Evolutionary conservation across 75 land plant genomes (phyloP), one percentile per base, ranked within the genome.

Genomic region (Pinus taeda): DNA sequence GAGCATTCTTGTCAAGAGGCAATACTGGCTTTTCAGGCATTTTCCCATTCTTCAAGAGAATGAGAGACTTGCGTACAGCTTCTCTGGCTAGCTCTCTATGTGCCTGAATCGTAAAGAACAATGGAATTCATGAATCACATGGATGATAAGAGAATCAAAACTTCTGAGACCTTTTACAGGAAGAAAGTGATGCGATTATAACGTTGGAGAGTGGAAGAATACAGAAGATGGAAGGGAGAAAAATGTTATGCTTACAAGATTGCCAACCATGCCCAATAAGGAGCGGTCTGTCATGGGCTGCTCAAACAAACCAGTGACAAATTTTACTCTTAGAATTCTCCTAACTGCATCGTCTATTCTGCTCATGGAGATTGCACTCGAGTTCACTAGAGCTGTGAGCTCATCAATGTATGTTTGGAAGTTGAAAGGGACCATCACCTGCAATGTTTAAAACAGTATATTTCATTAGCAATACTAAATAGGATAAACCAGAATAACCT

Each of bases 291-390:
- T 56, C 45, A 83, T 74, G n/a, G 99, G 99, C 22, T 88, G 71
- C 76, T 97, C 98, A 82, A 97, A 94, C 56, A 92, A 33, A 33
- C 33, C 33, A 33, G 33, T 80, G 20, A 69, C 74, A 72, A 94
- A 94, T 75, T 94, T 94, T 29, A 94, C 97, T 74, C 94, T 86
- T 29, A 94, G 79, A 65, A 94, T 94, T 21, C 97, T 73, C 56
- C 86, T 81, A 57, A 94, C 97, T 42, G 94, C 97, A 81, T 94
- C 97, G 74, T 94, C 88, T 74, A 94, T 92, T 72, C 97, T 79
- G 20, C 81, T 39, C 79, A 81, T 74, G 71, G 90, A 83, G 69
- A 93, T 80, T 57, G 78, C 82, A 55, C 88, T 89, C 18, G 92
- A 86, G 75, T 84, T 91, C 17, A 91, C 96, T 53, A 89, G 76